Evolutionary conservation across 768 basidiomycete genomes (phyloP).

Genomic region (Termitomyces sp.): DNA sequence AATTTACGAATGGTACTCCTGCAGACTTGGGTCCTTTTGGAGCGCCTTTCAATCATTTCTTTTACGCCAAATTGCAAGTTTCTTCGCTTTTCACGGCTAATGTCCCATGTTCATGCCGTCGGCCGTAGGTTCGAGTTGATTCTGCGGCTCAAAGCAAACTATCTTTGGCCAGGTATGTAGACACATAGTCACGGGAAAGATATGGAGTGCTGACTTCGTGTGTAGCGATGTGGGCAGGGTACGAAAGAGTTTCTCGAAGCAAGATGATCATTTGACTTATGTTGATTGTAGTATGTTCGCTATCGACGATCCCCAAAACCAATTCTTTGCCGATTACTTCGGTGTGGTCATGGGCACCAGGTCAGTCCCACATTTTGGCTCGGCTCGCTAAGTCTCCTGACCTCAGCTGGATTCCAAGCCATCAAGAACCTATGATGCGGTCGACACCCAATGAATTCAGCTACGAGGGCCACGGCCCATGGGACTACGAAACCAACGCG

Average conservation of each 20-base stretch:
- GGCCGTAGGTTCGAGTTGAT: conserved; percentile 53
- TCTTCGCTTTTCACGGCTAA: not conserved
- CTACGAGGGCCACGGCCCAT: conserved; percentile 46
- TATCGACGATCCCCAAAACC: conserved; percentile 58
- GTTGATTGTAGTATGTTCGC: conserved; percentile 38
- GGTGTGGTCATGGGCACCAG: conserved; percentile 72
- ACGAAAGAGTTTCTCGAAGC: not conserved
- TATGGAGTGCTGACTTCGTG: not conserved
- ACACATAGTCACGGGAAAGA: not conserved
- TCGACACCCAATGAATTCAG: conserved; percentile 64
- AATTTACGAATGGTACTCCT: conserved; percentile 60
- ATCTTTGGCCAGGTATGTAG: conserved; percentile 58
- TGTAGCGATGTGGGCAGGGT: conserved; percentile 38
- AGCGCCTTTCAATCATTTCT: conserved; percentile 57
- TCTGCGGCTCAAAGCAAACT: conserved; percentile 64
- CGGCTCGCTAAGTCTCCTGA: not conserved
- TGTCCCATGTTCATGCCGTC: not conserved
- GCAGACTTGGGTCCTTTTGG: conserved; percentile 30
- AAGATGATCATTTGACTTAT: not conserved
- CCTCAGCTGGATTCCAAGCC: conserved; percentile 24
- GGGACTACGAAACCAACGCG: conserved; percentile 56
- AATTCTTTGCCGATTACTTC: conserved; percentile 53
- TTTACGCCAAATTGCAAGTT: conserved; percentile 49
- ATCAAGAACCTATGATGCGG: conserved; percentile 76
- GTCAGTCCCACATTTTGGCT: conserved; percentile 16